Evolutionary conservation across 805 yeast genomes (phyloP).

Genomic region (Tetrapisispora namnaoensis): DNA sequence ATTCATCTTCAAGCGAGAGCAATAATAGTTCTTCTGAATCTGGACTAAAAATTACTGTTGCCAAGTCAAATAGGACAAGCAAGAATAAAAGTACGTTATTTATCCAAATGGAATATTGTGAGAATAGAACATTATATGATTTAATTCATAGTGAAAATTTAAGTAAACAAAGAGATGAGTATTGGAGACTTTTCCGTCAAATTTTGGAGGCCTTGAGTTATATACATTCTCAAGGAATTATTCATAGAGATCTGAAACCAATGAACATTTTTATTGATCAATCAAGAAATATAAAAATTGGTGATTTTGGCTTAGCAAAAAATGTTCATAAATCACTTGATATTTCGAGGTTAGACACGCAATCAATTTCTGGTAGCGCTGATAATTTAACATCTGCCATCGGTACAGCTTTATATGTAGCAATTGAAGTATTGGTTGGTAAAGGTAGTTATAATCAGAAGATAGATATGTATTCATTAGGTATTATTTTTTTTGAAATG

Average conservation of each 20-base stretch:
- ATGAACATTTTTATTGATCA: conserved; percentile 92
- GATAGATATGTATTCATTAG: conserved; percentile 91
- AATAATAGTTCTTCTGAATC: conserved; percentile 6
- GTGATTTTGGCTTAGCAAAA: conserved; percentile 95
- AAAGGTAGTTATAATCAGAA: conserved; percentile 76
- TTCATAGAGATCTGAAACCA: conserved; percentile 92
- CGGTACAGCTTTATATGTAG: conserved; percentile 91
- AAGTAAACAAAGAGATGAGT: conserved; percentile 60
- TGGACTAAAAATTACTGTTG: conserved; percentile 1
- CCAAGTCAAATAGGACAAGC: not conserved
- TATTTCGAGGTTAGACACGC: conserved; percentile 25
- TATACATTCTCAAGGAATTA: conserved; percentile 87
- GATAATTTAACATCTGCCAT: conserved; percentile 86
- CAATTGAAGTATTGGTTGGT: conserved; percentile 74
- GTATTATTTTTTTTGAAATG: conserved; percentile 95
- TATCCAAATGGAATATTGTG: conserved; percentile 98
- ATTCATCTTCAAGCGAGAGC: conserved; percentile 1
- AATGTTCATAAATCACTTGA: conserved; percentile 53
- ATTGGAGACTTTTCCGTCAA: conserved; percentile 85
- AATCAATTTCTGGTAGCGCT: conserved; percentile 22
- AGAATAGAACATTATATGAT: conserved; percentile 80
- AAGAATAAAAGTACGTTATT: conserved; percentile 60
- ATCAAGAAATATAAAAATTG: conserved; percentile 79
- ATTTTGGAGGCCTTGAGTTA: conserved; percentile 82
- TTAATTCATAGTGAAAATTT: conserved; percentile 68